Conservation (phyloP, 2,329 filamentous ascomycete species). For the Septoria petroselini region DNA sequence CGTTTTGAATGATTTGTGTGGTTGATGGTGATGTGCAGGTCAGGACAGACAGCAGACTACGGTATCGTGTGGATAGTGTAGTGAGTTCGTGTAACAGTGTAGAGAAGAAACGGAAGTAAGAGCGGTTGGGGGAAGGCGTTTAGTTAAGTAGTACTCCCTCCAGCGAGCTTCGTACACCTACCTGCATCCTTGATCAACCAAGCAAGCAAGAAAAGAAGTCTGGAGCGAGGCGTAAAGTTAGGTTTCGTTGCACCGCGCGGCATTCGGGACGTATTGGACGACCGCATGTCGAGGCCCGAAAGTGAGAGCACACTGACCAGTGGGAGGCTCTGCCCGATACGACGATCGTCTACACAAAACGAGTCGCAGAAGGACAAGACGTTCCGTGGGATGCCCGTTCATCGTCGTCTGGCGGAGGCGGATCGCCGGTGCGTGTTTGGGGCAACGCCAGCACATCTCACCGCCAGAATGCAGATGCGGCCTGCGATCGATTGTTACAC, state of each 20-base stretch:
- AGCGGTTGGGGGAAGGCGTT: conserved; percentile 9
- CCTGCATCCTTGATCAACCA: conserved; percentile 13
- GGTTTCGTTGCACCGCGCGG: conserved; percentile 14
- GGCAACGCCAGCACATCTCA: conserved; percentile 15
- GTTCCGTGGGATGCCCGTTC: conserved; percentile 2
- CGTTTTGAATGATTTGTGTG: conserved; percentile 5
- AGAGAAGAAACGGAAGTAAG: neutral
- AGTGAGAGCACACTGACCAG: conserved; percentile 3
- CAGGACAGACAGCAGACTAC: neutral
- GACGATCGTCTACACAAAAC: neutral
- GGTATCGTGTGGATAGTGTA: conserved; percentile 5
- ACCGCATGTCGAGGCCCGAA: conserved; percentile 1
- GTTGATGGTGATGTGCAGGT: neutral
- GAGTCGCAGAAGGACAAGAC: conserved; percentile 3
- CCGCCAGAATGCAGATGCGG: neutral
- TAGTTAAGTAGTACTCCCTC: conserved; percentile 13
- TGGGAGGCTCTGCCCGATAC: neutral
- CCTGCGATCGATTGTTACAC: conserved; percentile 2
- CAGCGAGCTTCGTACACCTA: conserved; percentile 5
- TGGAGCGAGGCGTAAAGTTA: conserved; percentile 8
- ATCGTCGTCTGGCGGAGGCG: neutral
- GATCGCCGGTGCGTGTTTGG: neutral
- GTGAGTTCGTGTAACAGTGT: conserved; percentile 1
- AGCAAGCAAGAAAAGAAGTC: conserved; percentile 3
- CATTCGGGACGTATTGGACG: conserved; percentile 9